Conservation (phyloP, 441 rosid species). For the Eugenia klotzschiana region DNA sequence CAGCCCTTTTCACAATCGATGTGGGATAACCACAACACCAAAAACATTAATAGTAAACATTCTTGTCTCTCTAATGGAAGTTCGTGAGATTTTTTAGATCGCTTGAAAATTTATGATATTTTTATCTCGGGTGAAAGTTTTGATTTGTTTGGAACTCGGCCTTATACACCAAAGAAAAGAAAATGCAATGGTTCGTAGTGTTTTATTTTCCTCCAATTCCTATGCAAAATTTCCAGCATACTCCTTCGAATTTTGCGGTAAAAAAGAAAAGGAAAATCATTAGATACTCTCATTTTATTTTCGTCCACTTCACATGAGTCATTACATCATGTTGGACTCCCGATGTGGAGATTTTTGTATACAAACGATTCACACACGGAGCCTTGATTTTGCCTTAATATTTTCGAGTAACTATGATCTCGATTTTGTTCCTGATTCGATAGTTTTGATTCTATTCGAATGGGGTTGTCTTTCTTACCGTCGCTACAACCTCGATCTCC, state of each 20-base stretch:
- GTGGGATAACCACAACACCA: no score
- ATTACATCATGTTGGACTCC: background rate
- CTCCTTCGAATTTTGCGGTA: background rate
- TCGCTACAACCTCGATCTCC: background rate
- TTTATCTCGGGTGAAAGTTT: background rate
- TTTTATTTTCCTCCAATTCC: background rate
- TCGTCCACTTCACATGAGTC: background rate
- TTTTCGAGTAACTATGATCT: background rate
- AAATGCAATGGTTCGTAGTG: background rate
- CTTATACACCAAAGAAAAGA: background rate
- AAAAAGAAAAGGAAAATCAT: background rate
- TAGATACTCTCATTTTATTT: background rate
- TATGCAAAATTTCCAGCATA: background rate
- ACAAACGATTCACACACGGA: background rate
- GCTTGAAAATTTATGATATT: background rate
- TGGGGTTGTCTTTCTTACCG: background rate
- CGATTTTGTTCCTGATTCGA: accelerated
- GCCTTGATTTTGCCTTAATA: background rate
- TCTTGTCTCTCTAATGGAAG: background rate
- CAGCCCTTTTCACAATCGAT: no score
- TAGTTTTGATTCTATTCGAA: background rate
- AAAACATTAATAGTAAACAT: background rate
- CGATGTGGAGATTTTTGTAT: background rate
- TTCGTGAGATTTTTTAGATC: background rate
- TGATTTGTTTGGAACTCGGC: background rate